Base-by-base conservation (phyloP, 768 basidiomycete species). In the Amanita jacksonii region DNA sequence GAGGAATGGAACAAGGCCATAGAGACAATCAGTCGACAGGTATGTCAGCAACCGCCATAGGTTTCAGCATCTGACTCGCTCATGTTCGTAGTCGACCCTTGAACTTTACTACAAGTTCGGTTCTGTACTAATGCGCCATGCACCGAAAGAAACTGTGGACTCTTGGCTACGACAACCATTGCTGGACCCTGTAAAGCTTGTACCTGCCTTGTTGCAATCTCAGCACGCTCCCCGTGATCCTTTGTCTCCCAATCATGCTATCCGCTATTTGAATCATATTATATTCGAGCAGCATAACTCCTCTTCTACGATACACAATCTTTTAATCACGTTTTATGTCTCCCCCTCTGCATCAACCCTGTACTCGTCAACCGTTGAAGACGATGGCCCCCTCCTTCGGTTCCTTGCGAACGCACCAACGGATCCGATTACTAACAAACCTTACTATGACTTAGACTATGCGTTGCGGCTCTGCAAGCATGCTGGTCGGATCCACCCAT, bases 381-480 rank as follows among this genome's bases (percentile, higher is more conserved):
- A 89, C 50, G 87, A 90, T 49, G 85, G 75, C 2, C 78, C 81
- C 8, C 69, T 91, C 4, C 66, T 90, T 15, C 81, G 83, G 16
- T 97, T 96, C 67, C 73, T 99, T 19, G 76, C 77, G 13, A 74
- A 75, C 1, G 84, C 88, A 0, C 92, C 91, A 1, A 73, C 77
- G 13, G 80, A 97, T 58, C 83, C 90, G 0, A 60, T 85, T 23
- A 89, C 87, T 0, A 79, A 77, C 5, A 81, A 80, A 57, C 94
- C 94, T 2, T 94, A 91, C 59, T 98, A 91, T 61, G 92, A 98
- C 55, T 76, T 99, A 38, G 96, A 99, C 63, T 99, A 98, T 59
- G 96, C 96, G 1, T 60, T 99, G 45, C 78, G 96, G 13, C 62
- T 97, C 34, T 98, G 93, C 69, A 93, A 89, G 58, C 76, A 79